Base-by-base conservation (phyloP, 2,329 filamentous ascomycete genomes). In the Myriosclerotinia duriaeana region DNA sequence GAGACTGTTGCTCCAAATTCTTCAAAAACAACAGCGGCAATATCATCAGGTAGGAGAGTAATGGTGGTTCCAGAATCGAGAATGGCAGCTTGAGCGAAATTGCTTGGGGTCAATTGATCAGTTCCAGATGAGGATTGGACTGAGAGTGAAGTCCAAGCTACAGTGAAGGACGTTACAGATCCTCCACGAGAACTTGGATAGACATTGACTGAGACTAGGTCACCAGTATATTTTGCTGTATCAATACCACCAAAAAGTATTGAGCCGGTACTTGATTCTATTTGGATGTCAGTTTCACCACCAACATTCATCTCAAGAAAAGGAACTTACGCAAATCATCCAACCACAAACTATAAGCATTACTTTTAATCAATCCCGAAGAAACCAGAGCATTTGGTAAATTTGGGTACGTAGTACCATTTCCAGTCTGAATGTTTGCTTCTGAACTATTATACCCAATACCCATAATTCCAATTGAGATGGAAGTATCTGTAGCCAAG, bases 1-100 rank as follows among this genome's bases (percentile, higher is more conserved):
- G 82, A 78, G 54, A 80, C 81, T 38, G 80, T 77, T 40, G 84
- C 81, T 64, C 79, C 80, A 9, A 86, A 67, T 71, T 79, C 74
- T 62, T 76, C 66, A 73, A 78, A 79, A 44, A 87, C 78, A 42
- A 76, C 71, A 38, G 77, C 69, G 67, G 85, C 82, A 67, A 90
- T 76, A 42, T 79, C 73, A 67, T 84, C 78, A 3, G 89, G 89
- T 2, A 92, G 81, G 69, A 88, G 86, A 76, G 85, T 89, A 65
- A 90, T 79, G 53, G 86, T 89, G 69, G 85, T 88, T 66, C 89
- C 89, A 17, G 85, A 88, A 77, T 90, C 88, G 36, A 90, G 81
- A 60, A 87, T 81, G 40, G 85, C 81, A 38, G 80, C 76, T 11
- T 80, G 75, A 0, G 87, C 77, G 50, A 78, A 78, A 67, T 72